Evolutionary conservation across 2,329 filamentous ascomycete species (phyloP).

Genomic region (Trichoderma lentiforme): DNA sequence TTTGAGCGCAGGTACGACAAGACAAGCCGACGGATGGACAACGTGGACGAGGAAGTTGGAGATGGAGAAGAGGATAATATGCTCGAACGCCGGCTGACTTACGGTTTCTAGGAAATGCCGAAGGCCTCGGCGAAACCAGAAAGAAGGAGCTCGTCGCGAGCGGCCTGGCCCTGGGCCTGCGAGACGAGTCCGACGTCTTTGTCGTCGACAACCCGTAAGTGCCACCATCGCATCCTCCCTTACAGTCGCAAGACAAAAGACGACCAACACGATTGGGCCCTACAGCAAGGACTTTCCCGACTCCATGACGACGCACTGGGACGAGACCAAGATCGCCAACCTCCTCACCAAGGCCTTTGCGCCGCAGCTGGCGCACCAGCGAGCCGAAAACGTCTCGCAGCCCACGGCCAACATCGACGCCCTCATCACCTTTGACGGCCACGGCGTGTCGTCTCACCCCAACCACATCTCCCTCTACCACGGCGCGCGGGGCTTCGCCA

Average conservation of each 20-base stretch:
- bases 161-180: constrained; percentile 71
- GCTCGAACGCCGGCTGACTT: constrained; percentile 22
- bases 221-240: neutral
- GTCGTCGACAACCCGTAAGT: constrained; percentile 74
- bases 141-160: constrained; percentile 82
- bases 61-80: neutral
- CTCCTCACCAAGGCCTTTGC: constrained; percentile 73
- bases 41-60: neutral
- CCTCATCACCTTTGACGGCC: constrained; percentile 84
- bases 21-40: neutral
- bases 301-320: constrained; percentile 80
- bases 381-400: constrained; percentile 30
- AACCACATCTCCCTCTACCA: constrained; percentile 90
- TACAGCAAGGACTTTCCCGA: constrained; percentile 68
- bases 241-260: neutral
- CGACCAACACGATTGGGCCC: neutral
- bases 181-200: constrained; percentile 73
- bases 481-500: constrained; percentile 72
- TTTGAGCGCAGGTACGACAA: constrained; percentile 69
- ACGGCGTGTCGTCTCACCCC: constrained; percentile 80
- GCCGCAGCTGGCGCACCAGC: constrained; percentile 51
- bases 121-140: constrained; percentile 78
- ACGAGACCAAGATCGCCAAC: constrained; percentile 63
- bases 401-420: constrained; percentile 65
- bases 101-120: constrained; percentile 62